phyloP scores from a whole-genome alignment of 495 filamentous ascomycete genomes.

The Parathielavia hyrcaniae region DNA sequence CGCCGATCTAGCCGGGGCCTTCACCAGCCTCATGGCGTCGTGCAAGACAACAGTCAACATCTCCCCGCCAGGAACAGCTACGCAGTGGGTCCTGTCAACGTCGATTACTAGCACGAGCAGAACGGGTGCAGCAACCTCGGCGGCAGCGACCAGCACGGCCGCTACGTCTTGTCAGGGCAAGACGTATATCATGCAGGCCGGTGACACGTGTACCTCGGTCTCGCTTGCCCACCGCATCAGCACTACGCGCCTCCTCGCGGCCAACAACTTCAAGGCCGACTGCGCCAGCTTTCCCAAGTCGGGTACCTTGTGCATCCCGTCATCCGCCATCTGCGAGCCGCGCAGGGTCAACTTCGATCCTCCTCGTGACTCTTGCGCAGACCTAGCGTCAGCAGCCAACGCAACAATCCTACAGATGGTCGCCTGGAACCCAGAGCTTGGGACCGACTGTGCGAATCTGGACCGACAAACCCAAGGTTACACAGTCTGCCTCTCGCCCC shows the following conservation, averaged over 20 bases:
- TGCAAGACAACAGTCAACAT: not conserved
- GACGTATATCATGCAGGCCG: not conserved
- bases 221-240: not conserved
- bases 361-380: too few relatives aligned
- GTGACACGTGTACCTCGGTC: not conserved
- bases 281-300: too few relatives aligned
- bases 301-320: too few relatives aligned
- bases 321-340: too few relatives aligned
- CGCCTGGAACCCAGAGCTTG: too few relatives aligned
- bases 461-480: not conserved
- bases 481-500: not conserved
- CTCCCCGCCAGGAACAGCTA: not conserved
- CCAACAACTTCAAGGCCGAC: not conserved
- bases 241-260: not conserved
- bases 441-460: not conserved
- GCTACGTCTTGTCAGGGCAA: not conserved
- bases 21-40: not conserved
- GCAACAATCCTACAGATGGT: too few relatives aligned
- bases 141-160: not conserved
- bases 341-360: too few relatives aligned
- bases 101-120: not conserved
- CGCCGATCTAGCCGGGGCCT: not conserved
- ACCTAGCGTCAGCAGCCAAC: too few relatives aligned
- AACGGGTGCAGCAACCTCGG: not conserved
- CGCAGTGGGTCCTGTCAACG: not conserved